A percentile compares a stretch with the other conserved stretches of the same genome.
Evolutionary conservation across 2,329 filamentous ascomycete species (phyloP).

Genomic region (Pseudogymnoascus sp.): DNA sequence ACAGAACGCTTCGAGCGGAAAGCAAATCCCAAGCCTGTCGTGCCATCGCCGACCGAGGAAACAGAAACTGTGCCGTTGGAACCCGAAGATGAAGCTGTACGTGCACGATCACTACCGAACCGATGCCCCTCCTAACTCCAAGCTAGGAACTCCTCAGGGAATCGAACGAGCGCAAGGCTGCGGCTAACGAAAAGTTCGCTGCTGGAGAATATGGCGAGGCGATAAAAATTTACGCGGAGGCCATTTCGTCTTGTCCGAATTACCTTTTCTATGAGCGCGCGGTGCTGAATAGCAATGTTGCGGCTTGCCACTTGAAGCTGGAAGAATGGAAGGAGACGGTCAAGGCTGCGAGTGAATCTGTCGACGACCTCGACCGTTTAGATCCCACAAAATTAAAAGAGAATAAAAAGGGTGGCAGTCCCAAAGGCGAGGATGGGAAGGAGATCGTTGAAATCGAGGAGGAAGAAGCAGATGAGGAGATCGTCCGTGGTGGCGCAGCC

Average conservation of each 20-base stretch:
- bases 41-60: constrained; percentile 14
- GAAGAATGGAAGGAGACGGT: constrained; percentile 80
- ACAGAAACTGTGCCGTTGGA: constrained; percentile 32
- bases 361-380: constrained; percentile 66
- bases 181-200: constrained; percentile 75
- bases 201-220: constrained; percentile 67
- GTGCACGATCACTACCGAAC: background rate
- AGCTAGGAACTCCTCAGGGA: constrained; percentile 59
- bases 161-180: constrained; percentile 65
- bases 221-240: constrained; percentile 75
- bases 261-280: constrained; percentile 86
- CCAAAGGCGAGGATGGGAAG: constrained; percentile 20
- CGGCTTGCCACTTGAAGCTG: constrained; percentile 81
- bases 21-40: constrained; percentile 15
- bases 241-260: constrained; percentile 69
- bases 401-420: constrained; percentile 26
- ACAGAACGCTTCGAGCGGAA: constrained; percentile 29
- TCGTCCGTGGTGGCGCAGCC: constrained; percentile 52
- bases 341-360: constrained; percentile 62
- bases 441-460: constrained; percentile 30
- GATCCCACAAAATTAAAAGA: constrained; percentile 25
- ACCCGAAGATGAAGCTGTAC: constrained; percentile 38
- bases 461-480: constrained; percentile 50
- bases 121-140: background rate
- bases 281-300: constrained; percentile 80